Evolutionary conservation across 2,329 filamentous ascomycete genomes (phyloP).

Genomic region (Arthrobotrys megalospora): DNA sequence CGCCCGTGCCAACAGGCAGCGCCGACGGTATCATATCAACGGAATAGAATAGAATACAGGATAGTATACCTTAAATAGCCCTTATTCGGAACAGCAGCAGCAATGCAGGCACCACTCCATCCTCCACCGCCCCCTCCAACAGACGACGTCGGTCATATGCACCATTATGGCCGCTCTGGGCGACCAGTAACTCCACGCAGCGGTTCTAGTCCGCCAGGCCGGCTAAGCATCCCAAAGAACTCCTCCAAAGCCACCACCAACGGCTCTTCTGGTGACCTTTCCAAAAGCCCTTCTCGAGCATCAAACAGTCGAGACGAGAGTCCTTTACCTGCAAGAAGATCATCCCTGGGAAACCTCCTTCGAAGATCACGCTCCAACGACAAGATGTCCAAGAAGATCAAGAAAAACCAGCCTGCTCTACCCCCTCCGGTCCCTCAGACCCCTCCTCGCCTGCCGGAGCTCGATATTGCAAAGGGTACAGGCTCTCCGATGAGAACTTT

Average conservation of each 20-base stretch:
- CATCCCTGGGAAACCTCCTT: conserved; percentile 58
- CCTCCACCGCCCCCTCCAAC: conserved; percentile 55
- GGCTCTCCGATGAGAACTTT: conserved; percentile 57
- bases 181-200: conserved; percentile 47
- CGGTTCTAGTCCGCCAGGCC: conserved; percentile 35
- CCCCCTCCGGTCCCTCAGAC: conserved; percentile 56
- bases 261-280: conserved; percentile 50
- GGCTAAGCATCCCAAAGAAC: conserved; percentile 50
- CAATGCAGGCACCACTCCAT: conserved; percentile 53
- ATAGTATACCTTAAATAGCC: no score
- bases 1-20: conserved; percentile 19
- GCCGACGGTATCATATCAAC: neutral
- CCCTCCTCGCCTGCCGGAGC: conserved; percentile 54
- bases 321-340: conserved; percentile 51
- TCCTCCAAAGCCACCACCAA: conserved; percentile 53
- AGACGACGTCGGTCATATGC: conserved; percentile 41
- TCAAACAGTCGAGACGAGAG: conserved; percentile 48
- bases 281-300: conserved; percentile 55
- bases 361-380: conserved; percentile 56
- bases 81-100: neutral
- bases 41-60: neutral
- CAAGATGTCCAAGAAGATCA: conserved; percentile 60
- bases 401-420: conserved; percentile 51
- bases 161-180: conserved; percentile 40
- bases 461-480: conserved; percentile 44